phyloP scores from a whole-genome alignment of 495 filamentous ascomycete genomes.

The Amphirosellinia nigrospora region DNA sequence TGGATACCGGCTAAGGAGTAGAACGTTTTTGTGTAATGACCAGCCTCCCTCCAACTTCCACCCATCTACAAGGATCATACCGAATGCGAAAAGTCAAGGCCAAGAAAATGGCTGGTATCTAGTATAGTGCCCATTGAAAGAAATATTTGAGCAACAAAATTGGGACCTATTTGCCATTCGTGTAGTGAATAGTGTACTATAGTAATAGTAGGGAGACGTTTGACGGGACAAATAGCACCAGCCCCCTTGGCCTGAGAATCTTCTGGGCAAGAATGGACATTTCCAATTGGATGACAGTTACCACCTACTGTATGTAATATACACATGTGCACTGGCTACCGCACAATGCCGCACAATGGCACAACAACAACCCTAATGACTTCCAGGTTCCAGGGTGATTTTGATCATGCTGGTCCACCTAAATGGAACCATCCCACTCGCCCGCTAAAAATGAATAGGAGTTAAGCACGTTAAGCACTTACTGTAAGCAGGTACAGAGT shows the following conservation, averaged over 20 bases:
- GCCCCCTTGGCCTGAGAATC: background rate
- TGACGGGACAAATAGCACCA: conserved; percentile 9
- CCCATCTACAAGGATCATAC: background rate
- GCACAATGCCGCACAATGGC: background rate
- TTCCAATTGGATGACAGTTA: background rate
- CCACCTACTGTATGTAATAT: background rate
- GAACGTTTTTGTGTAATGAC: no score
- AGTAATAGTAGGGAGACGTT: background rate
- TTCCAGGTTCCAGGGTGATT: no score
- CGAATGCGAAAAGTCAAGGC: background rate
- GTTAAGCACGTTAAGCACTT: background rate
- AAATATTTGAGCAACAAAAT: background rate
- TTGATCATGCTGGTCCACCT: conserved; percentile 12
- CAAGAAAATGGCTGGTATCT: conserved; percentile 3
- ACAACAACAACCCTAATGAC: conserved; percentile 6
- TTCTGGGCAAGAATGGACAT: background rate
- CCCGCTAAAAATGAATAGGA: conserved; percentile 11
- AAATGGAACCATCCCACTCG: conserved; percentile 11
- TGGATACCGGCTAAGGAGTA: no score
- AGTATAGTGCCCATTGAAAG: no score
- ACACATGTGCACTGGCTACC: background rate
- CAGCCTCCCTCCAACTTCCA: background rate
- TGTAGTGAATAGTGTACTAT: background rate
- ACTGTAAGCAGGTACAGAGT: background rate
- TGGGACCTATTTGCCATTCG: background rate